phyloP scores from a whole-genome alignment of 2,329 filamentous ascomycete species.

The Calonectria honghensis region DNA sequence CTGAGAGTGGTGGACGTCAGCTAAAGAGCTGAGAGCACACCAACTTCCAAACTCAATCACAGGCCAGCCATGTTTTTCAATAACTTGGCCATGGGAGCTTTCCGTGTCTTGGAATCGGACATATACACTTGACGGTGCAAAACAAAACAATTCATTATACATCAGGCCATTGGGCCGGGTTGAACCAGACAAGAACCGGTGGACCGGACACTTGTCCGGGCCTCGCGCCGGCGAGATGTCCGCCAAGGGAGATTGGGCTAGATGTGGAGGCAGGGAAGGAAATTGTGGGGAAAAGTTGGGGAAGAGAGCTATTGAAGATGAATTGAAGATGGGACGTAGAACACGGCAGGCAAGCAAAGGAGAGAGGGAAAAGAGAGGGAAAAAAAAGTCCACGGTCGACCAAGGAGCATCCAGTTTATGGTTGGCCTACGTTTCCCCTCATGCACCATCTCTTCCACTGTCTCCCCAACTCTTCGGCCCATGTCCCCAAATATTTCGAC shows the following conservation, averaged over 20 bases:
- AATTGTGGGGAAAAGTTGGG: conserved; percentile 43
- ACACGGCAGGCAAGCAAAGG: not conserved
- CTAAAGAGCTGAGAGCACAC: not conserved
- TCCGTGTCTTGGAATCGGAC: not conserved
- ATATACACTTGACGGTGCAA: not conserved
- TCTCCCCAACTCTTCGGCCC: not conserved
- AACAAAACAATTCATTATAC: not conserved
- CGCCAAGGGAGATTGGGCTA: conserved; percentile 28
- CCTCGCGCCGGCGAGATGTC: conserved; percentile 37
- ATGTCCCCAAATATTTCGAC: conserved; percentile 10
- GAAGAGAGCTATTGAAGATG: conserved; percentile 19
- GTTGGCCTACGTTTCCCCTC: conserved; percentile 8
- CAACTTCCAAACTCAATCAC: not conserved
- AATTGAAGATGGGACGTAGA: not conserved
- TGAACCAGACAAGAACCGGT: not conserved
- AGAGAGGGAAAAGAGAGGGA: not conserved
- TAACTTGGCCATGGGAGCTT: conserved; percentile 10
- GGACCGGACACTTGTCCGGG: conserved; percentile 41
- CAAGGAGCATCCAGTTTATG: not conserved
- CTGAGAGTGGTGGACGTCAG: conserved; percentile 7
- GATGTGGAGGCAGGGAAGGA: conserved; percentile 28
- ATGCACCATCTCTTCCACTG: conserved; percentile 11
- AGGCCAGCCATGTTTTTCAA: not conserved
- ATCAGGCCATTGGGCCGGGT: conserved; percentile 38
- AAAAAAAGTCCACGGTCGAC: not conserved